These are phyloP conservation scores for Knoxdaviesia proteae DNA, from an alignment of 2,329 filamentous ascomycete genomes.

Conservation along the genomic window DNA sequence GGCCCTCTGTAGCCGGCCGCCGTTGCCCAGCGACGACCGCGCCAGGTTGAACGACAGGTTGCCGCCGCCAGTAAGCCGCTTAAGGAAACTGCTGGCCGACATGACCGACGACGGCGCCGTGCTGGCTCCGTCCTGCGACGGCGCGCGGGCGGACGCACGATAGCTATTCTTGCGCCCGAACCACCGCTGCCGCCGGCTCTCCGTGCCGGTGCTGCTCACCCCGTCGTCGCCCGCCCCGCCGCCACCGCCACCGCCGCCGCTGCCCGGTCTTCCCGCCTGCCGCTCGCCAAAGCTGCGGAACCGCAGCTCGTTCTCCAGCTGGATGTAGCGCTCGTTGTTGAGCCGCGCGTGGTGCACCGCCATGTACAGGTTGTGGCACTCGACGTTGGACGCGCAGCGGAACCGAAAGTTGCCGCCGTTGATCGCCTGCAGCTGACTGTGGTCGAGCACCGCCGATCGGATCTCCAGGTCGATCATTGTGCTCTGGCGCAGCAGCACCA, in stretches of 20 bases:
- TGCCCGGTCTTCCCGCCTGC: conserved; percentile 11
- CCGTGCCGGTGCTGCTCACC: conserved; percentile 20
- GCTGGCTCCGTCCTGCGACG: conserved; percentile 55
- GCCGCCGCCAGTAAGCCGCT: conserved; percentile 50
- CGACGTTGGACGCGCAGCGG: conserved; percentile 53
- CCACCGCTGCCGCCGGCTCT: conserved; percentile 20
- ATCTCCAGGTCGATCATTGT: conserved; percentile 89
- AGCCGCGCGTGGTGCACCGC: conserved; percentile 77
- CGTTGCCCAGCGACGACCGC: conserved; percentile 48
- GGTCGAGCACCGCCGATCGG: conserved; percentile 57
- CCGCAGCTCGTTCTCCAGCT: conserved; percentile 42
- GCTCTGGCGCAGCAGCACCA: conserved; percentile 76
- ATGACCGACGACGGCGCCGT: conserved; percentile 36
- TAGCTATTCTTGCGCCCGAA: conserved; percentile 46
- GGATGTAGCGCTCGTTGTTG: conserved; percentile 75
- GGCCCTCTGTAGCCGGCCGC: neutral
- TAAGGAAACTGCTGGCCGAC: conserved; percentile 58
- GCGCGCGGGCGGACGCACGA: conserved; percentile 38
- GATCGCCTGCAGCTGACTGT: conserved; percentile 45
- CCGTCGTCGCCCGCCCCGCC: conserved; percentile 12
- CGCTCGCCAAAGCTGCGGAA: conserved; percentile 51
- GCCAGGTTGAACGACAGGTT: conserved; percentile 63
- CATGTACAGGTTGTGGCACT: conserved; percentile 65
- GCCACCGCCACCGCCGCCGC: conserved; percentile 14
- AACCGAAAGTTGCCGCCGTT: conserved; percentile 70